Evolutionary conservation across 345 rosid genomes (phyloP).

Genomic region (Gossypium arboreum): DNA sequence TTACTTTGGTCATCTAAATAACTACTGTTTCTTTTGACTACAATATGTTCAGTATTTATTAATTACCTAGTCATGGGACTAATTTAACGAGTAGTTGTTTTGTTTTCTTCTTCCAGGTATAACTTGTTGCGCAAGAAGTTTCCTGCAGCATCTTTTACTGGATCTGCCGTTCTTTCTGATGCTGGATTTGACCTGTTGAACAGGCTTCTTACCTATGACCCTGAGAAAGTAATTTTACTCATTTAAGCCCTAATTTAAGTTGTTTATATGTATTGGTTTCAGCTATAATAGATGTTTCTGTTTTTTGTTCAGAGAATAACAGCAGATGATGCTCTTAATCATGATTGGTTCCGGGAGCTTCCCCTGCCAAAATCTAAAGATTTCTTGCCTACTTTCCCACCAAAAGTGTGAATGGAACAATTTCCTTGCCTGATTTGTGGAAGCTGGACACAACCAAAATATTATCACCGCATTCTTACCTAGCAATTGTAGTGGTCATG

Average conservation of each 20-base stretch:
- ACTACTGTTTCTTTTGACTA: conserved; percentile 23
- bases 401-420: conserved; percentile 26
- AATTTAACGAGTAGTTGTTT: conserved; percentile 15
- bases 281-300: not conserved
- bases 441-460: no score
- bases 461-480: no score
- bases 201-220: conserved; percentile 63
- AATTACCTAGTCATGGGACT: conserved; percentile 27
- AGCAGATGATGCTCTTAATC: conserved; percentile 70
- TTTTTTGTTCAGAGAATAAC: conserved; percentile 49
- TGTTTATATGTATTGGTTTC: not conserved
- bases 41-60: not conserved
- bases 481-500: no score
- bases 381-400: conserved; percentile 72
- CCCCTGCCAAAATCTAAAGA: conserved; percentile 75
- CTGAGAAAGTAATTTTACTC: conserved; percentile 30
- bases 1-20: not conserved
- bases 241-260: not conserved
- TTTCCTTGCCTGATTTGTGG: conserved; percentile 10
- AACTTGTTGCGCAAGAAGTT: conserved; percentile 73
- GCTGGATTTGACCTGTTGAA: conserved; percentile 74
- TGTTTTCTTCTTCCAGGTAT: conserved; percentile 40
- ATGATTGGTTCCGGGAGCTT: conserved; percentile 76
- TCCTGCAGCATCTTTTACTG: conserved; percentile 71
- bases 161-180: conserved; percentile 71